These are phyloP conservation scores for Monosporascus cannonballus DNA, from an alignment of 2,329 filamentous ascomycete species.

Conservation along the genomic window DNA sequence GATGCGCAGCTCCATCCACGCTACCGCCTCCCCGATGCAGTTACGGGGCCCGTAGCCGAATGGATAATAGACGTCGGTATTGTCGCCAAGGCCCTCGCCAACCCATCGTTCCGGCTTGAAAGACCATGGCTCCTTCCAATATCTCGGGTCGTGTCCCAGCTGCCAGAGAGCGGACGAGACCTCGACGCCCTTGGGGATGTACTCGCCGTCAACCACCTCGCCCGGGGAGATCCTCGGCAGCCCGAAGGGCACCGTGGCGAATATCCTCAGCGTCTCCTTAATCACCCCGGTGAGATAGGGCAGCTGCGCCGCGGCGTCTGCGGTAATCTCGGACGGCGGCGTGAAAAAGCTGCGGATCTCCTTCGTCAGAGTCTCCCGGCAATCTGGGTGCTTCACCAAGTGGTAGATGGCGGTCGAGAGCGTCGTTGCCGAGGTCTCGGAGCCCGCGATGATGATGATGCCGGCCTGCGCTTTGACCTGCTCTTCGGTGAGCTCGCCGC, in stretches of 20 bases:
- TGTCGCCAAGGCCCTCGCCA: background rate
- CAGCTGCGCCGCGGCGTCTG: constrained; percentile 9
- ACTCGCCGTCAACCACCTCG: constrained; percentile 18
- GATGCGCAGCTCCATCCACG: constrained; percentile 22
- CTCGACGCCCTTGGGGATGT: constrained; percentile 14
- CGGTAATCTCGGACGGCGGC: constrained; percentile 14
- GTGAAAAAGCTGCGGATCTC: constrained; percentile 30
- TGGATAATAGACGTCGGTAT: constrained; percentile 10
- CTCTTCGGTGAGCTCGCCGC: constrained; percentile 7
- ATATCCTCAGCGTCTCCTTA: constrained; percentile 17
- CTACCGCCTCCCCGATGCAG: constrained; percentile 20
- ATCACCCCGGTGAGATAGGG: constrained; percentile 18
- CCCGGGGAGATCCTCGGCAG: constrained; percentile 19
- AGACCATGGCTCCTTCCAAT: constrained; percentile 15
- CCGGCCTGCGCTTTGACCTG: constrained; percentile 17
- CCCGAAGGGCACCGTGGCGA: constrained; percentile 20
- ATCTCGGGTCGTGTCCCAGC: constrained; percentile 13
- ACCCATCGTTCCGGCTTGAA: constrained; percentile 23
- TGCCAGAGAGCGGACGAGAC: constrained; percentile 18
- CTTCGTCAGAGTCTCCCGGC: constrained; percentile 25
- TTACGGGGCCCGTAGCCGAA: constrained; percentile 18
- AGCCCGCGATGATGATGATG: constrained; percentile 31
- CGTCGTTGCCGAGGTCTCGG: constrained; percentile 35
- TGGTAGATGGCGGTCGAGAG: constrained; percentile 31
- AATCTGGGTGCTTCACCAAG: constrained; percentile 28